These are phyloP conservation scores for Lactuca saligna DNA, from an alignment of 129 eudicot species.

Conservation along the genomic window DNA sequence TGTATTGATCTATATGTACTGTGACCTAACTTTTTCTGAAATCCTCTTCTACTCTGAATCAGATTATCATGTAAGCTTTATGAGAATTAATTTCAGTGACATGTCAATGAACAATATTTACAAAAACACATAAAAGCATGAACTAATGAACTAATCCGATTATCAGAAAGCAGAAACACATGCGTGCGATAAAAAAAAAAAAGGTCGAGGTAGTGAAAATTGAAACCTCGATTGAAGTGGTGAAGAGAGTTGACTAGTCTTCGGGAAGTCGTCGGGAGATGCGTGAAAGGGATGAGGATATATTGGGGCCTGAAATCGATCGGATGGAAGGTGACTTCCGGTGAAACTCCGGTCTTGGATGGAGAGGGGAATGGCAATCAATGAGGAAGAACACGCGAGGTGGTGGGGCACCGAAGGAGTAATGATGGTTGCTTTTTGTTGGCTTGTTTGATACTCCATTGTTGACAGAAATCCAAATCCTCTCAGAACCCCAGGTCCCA, in stretches of 20 bases:
- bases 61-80: neutral
- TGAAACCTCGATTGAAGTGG: conserved; percentile 17
- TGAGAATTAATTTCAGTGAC: neutral
- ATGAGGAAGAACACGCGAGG: neutral
- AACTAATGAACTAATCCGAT: neutral
- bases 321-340: conserved; percentile 17
- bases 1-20: neutral
- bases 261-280: conserved; percentile 6
- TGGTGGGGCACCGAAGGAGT: conserved; percentile 8
- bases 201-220: neutral
- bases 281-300: neutral
- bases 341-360: conserved; percentile 10
- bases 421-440: conserved; percentile 1
- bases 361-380: neutral
- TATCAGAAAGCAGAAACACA: neutral
- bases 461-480: conserved; percentile 17
- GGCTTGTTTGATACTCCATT: conserved; percentile 14
- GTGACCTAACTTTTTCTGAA: conserved; percentile 7
- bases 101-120: neutral
- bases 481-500: conserved; percentile 11
- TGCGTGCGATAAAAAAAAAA: conserved; percentile 3
- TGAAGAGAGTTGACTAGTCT: conserved; percentile 6
- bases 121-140: neutral
- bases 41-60: conserved; percentile 11
- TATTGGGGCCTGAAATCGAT: conserved; percentile 5